These are phyloP conservation scores for Globisporangium heterothallicum DNA, from an alignment of 352 stramenopile species.

Conservation along the genomic window DNA sequence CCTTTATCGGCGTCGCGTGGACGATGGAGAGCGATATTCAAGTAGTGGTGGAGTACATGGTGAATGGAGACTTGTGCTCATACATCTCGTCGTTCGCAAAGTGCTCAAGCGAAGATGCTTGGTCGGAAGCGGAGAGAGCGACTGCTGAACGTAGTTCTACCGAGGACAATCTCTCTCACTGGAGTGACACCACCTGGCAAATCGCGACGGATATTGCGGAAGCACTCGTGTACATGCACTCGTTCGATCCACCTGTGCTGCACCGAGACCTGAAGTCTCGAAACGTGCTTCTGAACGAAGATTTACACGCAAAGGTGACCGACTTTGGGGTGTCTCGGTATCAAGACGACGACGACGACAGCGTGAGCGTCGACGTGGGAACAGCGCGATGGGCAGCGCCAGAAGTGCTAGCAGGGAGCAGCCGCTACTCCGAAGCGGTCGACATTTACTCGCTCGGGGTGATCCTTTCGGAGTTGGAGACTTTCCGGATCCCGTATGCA, in stretches of 20 bases:
- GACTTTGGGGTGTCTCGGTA: constrained; percentile 63
- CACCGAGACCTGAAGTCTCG: constrained; percentile 71
- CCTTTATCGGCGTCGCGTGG: constrained; percentile 72
- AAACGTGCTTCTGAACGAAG: constrained; percentile 59
- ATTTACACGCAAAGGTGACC: constrained; percentile 56
- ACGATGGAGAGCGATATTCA: constrained; percentile 64
- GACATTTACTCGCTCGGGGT: constrained; percentile 69
- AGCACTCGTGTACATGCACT: constrained; percentile 68
- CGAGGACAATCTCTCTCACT: no score
- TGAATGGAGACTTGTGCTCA: constrained; percentile 54
- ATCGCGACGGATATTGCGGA: constrained; percentile 61
- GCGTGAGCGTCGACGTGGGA: constrained; percentile 63
- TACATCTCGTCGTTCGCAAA: constrained; percentile 37
- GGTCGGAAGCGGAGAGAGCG: no score
- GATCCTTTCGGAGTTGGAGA: constrained; percentile 64
- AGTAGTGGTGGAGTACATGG: constrained; percentile 67
- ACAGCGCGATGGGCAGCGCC: constrained; percentile 61
- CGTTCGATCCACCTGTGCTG: constrained; percentile 53
- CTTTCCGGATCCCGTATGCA: constrained; percentile 41
- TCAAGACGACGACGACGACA: constrained; percentile 37
- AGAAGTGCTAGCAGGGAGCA: constrained; percentile 53
- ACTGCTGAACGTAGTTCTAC: no score
- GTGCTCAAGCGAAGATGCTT: no score
- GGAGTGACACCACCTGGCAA: constrained; percentile 31
- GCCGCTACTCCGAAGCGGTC: constrained; percentile 56